Conservation (phyloP, 2,329 filamentous ascomycete genomes). For the Nemania serpens region DNA sequence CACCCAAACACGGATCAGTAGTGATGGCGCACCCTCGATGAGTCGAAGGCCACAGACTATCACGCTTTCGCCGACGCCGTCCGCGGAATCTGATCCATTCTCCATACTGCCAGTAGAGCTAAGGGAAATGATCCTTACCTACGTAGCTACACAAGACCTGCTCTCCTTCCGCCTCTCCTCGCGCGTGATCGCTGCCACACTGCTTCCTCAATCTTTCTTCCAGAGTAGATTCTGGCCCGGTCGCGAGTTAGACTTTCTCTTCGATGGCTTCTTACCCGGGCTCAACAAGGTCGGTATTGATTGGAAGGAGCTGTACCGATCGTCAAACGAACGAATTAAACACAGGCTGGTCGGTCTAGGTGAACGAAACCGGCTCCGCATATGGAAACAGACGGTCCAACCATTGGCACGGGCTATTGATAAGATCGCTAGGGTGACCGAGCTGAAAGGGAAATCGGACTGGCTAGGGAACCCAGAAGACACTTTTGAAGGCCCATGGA, state of each 20-base stretch:
- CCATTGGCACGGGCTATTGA: slow-evolving; percentile 30
- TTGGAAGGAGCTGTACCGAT: slow-evolving; percentile 31
- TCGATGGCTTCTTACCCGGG: slow-evolving; percentile 33
- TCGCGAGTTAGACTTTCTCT: slow-evolving; percentile 31
- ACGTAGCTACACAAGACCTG: slow-evolving; percentile 25
- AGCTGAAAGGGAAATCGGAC: slow-evolving; percentile 22
- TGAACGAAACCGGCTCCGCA: slow-evolving; percentile 33
- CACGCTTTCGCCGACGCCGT: background rate
- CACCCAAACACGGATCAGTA: slow-evolving; percentile 16
- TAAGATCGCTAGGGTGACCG: slow-evolving; percentile 23
- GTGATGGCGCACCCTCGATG: background rate
- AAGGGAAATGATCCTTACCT: slow-evolving; percentile 32
- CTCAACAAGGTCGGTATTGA: slow-evolving; percentile 26
- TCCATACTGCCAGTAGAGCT: slow-evolving; percentile 30
- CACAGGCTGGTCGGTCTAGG: slow-evolving; percentile 29
- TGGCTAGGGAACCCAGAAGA: slow-evolving; percentile 10
- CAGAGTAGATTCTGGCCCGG: slow-evolving; percentile 35
- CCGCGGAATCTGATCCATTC: slow-evolving; percentile 28
- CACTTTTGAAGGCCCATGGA: slow-evolving; percentile 16
- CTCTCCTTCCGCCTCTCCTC: slow-evolving; percentile 32
- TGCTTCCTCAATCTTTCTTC: slow-evolving; percentile 34
- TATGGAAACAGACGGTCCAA: slow-evolving; percentile 34
- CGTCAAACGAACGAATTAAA: slow-evolving; percentile 24
- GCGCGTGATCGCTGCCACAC: slow-evolving; percentile 27
- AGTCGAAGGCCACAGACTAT: background rate